Evolutionary conservation across 768 basidiomycete genomes (phyloP).

Genomic region (Pulveroboletus ravenelii): DNA sequence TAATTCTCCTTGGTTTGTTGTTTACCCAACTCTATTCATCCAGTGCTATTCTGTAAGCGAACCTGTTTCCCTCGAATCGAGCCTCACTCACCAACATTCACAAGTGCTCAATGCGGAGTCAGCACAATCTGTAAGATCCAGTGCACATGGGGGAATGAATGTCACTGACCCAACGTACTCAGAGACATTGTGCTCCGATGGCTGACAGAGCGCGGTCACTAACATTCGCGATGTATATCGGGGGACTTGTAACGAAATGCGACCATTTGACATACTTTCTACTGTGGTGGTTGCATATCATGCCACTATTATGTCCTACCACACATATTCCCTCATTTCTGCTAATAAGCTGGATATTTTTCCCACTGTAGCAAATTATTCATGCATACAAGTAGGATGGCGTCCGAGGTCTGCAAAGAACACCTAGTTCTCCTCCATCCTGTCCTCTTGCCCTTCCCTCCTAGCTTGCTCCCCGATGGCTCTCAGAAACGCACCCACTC

Average conservation of each 20-base stretch:
- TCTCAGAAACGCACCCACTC: constrained; percentile 73
- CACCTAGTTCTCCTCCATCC: constrained; percentile 75
- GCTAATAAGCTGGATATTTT: constrained; percentile 1
- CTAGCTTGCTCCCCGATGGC: constrained; percentile 75
- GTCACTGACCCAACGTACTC: neutral
- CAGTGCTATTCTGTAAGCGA: constrained; percentile 76
- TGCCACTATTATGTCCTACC: too few relatives aligned
- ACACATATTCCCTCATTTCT: neutral
- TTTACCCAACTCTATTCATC: neutral
- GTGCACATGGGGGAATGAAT: neutral
- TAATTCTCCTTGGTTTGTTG: neutral
- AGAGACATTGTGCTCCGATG: constrained; percentile 88
- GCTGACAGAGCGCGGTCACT: constrained; percentile 76
- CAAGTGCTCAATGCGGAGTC: constrained; percentile 95
- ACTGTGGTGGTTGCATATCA: neutral
- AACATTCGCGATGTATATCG: constrained; percentile 2
- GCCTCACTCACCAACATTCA: neutral
- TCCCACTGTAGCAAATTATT: neutral
- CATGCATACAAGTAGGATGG: neutral
- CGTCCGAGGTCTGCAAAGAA: neutral
- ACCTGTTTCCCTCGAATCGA: neutral
- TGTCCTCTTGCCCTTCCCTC: constrained; percentile 44
- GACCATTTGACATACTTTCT: neutral
- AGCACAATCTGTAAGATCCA: constrained; percentile 76
- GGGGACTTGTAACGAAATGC: neutral